Evolutionary conservation across 768 basidiomycete genomes (phyloP).

Genomic region (Suillus lakei): DNA sequence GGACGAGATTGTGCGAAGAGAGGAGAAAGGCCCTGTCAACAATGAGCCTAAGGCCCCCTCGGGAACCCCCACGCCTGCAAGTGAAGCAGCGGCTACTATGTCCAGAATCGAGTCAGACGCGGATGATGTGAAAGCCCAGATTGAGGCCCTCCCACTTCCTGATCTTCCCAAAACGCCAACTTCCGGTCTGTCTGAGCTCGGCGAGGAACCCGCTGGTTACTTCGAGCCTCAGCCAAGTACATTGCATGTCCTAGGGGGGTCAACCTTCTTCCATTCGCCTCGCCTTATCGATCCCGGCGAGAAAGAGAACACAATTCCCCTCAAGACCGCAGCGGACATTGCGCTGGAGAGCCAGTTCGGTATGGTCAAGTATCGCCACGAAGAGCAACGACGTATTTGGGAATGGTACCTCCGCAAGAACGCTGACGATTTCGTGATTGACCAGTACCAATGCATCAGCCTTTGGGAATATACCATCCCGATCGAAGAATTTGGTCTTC

Average conservation of each 20-base stretch:
- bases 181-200: conserved; percentile 33
- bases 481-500: conserved; percentile 64
- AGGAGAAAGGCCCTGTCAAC: conserved; percentile 55
- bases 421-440: conserved; percentile 83
- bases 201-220: conserved; percentile 44
- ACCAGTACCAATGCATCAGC: conserved; percentile 90
- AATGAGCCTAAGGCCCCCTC: conserved; percentile 20
- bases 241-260: conserved; percentile 33
- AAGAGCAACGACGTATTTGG: conserved; percentile 90
- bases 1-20: conserved; percentile 80
- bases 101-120: conserved; percentile 24
- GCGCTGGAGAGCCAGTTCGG: conserved; percentile 72
- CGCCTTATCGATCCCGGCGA: conserved; percentile 31
- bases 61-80: conserved; percentile 34
- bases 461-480: conserved; percentile 84
- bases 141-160: conserved; percentile 54
- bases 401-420: conserved; percentile 94
- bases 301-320: conserved; percentile 44
- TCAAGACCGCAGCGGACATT: conserved; percentile 75
- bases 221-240: conserved; percentile 44
- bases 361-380: conserved; percentile 77
- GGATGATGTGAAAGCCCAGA: conserved; percentile 69
- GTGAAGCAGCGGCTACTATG: conserved; percentile 21
- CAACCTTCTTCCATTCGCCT: conserved; percentile 36
- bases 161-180: conserved; percentile 42